phyloP scores from a whole-genome alignment of 345 rosid species.

The Gossypium mustelinum region DNA sequence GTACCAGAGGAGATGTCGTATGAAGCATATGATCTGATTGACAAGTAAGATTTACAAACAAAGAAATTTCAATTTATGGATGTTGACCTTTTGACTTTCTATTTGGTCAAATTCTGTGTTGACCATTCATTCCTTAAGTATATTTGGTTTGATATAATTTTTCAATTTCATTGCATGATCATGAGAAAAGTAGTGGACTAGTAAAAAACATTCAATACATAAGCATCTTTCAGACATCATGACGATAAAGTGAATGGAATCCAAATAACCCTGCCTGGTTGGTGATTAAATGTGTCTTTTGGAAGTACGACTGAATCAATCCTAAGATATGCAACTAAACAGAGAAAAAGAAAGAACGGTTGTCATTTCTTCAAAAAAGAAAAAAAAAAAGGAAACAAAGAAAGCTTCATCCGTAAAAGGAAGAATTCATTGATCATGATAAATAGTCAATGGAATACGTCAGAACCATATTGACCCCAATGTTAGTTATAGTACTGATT shows the following conservation, averaged over 20 bases:
- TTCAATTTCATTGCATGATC: not conserved
- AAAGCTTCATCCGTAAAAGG: not conserved
- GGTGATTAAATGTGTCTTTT: not conserved
- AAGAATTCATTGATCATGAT: not conserved
- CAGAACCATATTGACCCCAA: not conserved
- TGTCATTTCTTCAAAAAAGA: not conserved
- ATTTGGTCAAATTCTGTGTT: not conserved
- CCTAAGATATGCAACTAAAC: not conserved
- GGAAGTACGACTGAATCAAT: not conserved
- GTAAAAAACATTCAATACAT: not conserved
- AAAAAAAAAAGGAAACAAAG: not conserved
- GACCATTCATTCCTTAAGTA: not conserved
- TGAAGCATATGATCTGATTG: slow-evolving; percentile 75
- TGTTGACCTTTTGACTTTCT: not conserved
- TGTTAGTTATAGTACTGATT: slow-evolving; percentile 10
- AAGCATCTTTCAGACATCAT: not conserved
- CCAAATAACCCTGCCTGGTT: not conserved
- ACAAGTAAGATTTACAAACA: slow-evolving; percentile 57
- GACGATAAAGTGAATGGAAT: not conserved
- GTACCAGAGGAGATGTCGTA: slow-evolving; percentile 72
- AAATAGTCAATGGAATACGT: not conserved
- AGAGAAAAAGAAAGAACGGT: not conserved
- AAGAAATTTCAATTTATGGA: not conserved
- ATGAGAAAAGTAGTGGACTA: not conserved
- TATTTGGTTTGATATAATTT: not conserved